A percentile compares a stretch with the other conserved stretches of the same genome.
Evolutionary conservation across 345 rosid species (phyloP).

Genomic region (Carallia brachiata): DNA sequence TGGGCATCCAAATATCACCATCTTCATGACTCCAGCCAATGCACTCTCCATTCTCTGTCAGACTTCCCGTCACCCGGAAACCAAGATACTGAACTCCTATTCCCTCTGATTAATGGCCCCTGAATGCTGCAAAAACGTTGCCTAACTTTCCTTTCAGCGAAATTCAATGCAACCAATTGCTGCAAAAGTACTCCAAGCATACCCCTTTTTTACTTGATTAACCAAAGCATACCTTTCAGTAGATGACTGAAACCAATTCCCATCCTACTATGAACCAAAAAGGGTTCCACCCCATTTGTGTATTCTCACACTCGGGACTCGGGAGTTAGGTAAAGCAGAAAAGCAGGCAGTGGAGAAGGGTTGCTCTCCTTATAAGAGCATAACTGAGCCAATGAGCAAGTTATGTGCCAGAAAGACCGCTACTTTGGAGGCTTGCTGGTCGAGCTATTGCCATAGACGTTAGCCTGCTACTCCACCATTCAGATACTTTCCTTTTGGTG

Average conservation of each 20-base stretch:
- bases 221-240: too few relatives aligned
- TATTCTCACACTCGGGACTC: neutral
- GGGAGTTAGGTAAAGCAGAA: neutral
- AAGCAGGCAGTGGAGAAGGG: neutral
- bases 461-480: too few relatives aligned
- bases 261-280: too few relatives aligned
- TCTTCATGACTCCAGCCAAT: too few relatives aligned
- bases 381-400: neutral
- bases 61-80: neutral
- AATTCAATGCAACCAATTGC: neutral
- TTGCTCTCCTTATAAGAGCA: slow-evolving; percentile 3
- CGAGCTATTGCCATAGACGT: too few relatives aligned
- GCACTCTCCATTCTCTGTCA: too few relatives aligned
- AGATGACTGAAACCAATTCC: too few relatives aligned
- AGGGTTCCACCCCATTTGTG: too few relatives aligned
- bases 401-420: neutral
- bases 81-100: neutral
- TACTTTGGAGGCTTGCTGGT: too few relatives aligned
- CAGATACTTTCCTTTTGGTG: too few relatives aligned
- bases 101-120: slow-evolving; percentile 2
- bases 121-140: neutral
- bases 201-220: too few relatives aligned
- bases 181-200: neutral
- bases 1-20: neutral
- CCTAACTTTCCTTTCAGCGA: neutral